Base-by-base conservation (phyloP, 225 moss, liverwort and hornwort species). In the Pseudoscleropodium purum region DNA sequence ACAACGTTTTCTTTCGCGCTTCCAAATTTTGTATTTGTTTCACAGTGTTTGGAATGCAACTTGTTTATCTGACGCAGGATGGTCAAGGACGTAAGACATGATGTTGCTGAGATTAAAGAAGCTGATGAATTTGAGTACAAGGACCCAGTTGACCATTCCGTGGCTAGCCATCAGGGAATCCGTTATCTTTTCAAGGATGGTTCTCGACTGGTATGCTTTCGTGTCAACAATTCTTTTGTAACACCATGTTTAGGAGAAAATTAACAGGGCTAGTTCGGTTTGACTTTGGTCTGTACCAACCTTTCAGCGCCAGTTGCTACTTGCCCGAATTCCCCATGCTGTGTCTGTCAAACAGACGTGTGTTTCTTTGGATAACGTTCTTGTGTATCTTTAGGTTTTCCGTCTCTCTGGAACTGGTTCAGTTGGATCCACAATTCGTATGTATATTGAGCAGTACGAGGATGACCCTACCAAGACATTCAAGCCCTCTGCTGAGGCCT, bases 371-470 rank as follows among this genome's bases (percentile, higher is more conserved):
- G 4, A 59, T 29, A n/a, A 88, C 19, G 33, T 47, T 83, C n/a
- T 90, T 90, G 57, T 72, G 43, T 87, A 30, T 85, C 62, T 93
- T 87, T 89, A 97, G 97, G 94, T 97, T 18, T 97, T 96, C 81
- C 96, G 97, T 33, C 91, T 97, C 80, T 97, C 97, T 70, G 96
- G 96, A 72, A 97, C 97, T 67, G 96, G 97, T 84, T 96, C 96
- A 85, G 96, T 94, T 54, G 98, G 98, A 90, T 97, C 98, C 30
- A 98, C 97, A n/a, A 95, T 98, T 85, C 96, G 96, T 54, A 82
- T 99, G 33, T 99, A 96, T 89, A 97, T 99, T 86, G 98, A 97
- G 95, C 97, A 99, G 89, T 99, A 95, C 52, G 96, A 96, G 85
- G 74, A 93, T 14, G 96, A 97, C 89, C 74, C 95, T 47, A 72